Percentiles rank a stretch among this genome's conserved stretches.
Evolutionary conservation across 805 yeast genomes (phyloP).

Genomic region (Metschnikowia kunwiensis): DNA sequence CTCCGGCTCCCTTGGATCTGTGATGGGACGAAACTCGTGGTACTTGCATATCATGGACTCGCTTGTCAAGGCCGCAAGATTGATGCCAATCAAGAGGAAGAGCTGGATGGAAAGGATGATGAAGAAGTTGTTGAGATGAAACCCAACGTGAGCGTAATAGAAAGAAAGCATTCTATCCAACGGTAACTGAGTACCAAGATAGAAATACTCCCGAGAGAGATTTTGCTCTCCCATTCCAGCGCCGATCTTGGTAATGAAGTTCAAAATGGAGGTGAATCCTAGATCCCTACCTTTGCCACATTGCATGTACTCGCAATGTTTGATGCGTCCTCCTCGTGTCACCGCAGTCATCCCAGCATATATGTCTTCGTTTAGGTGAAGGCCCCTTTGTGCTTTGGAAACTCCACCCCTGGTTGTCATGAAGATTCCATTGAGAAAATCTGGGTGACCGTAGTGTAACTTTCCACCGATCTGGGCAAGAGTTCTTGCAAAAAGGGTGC

Average conservation of each 20-base stretch:
- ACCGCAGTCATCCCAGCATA: constrained; percentile 85
- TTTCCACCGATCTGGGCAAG: constrained; percentile 83
- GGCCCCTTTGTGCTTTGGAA: constrained; percentile 82
- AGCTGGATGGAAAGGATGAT: constrained; percentile 72
- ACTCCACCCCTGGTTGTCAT: constrained; percentile 89
- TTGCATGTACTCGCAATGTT: constrained; percentile 83
- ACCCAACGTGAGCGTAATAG: constrained; percentile 85
- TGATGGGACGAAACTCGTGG: constrained; percentile 60
- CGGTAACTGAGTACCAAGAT: constrained; percentile 76
- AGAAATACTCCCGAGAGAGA: constrained; percentile 79
- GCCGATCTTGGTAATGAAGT: constrained; percentile 84
- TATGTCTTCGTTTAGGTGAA: constrained; percentile 83
- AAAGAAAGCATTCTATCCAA: constrained; percentile 77
- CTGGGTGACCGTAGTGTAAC: constrained; percentile 87
- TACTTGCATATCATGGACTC: constrained; percentile 69
- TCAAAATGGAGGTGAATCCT: constrained; percentile 82
- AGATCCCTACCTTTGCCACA: constrained; percentile 91
- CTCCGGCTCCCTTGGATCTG: constrained; percentile 61
- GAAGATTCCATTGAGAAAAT: constrained; percentile 68
- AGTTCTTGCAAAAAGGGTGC: constrained; percentile 81
- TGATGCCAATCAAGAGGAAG: constrained; percentile 66
- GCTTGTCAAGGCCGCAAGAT: constrained; percentile 69
- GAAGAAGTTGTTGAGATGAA: constrained; percentile 77
- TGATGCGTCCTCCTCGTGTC: constrained; percentile 82
- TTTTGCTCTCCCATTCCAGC: constrained; percentile 94